phyloP scores from a whole-genome alignment of 1,139 yeast genomes.

The Saccharomycopsis hybrid region DNA sequence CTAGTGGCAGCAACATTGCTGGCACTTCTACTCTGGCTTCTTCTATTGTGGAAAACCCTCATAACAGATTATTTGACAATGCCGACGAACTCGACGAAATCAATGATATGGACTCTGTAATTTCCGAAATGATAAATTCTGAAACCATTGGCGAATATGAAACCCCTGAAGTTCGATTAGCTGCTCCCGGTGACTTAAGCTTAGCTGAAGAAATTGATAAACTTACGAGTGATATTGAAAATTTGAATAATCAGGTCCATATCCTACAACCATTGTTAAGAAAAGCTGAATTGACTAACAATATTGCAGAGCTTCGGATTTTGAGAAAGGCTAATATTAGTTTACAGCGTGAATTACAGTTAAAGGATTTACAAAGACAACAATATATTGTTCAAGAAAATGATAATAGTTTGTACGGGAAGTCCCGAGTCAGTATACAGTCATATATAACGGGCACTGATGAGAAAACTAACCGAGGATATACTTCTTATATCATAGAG shows the following conservation, averaged over 20 bases:
- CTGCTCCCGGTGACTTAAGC: conserved; percentile 66
- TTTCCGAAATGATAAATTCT: conserved; percentile 20
- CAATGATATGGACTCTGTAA: conserved; percentile 21
- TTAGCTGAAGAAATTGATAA: conserved; percentile 59
- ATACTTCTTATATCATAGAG: conserved; percentile 67
- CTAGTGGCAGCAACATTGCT: background rate
- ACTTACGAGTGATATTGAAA: conserved; percentile 52
- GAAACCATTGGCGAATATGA: conserved; percentile 22
- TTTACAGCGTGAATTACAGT: conserved; percentile 60
- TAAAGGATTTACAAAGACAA: conserved; percentile 69
- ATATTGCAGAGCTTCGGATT: conserved; percentile 60
- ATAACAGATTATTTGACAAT: conserved; percentile 1
- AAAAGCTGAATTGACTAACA: conserved; percentile 81
- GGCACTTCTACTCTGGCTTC: background rate
- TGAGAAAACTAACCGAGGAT: conserved; percentile 42
- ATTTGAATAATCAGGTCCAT: conserved; percentile 52
- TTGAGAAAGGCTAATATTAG: conserved; percentile 60
- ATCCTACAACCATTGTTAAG: conserved; percentile 60
- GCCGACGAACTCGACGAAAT: conserved; percentile 11
- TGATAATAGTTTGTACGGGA: conserved; percentile 71
- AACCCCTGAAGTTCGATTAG: conserved; percentile 32
- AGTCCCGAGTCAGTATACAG: conserved; percentile 58
- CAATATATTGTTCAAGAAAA: conserved; percentile 80
- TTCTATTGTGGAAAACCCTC: background rate
- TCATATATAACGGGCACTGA: conserved; percentile 54